These are phyloP conservation scores for Hypoxylon sp. DNA, from an alignment of 2,329 filamentous ascomycete genomes.

Conservation along the genomic window DNA sequence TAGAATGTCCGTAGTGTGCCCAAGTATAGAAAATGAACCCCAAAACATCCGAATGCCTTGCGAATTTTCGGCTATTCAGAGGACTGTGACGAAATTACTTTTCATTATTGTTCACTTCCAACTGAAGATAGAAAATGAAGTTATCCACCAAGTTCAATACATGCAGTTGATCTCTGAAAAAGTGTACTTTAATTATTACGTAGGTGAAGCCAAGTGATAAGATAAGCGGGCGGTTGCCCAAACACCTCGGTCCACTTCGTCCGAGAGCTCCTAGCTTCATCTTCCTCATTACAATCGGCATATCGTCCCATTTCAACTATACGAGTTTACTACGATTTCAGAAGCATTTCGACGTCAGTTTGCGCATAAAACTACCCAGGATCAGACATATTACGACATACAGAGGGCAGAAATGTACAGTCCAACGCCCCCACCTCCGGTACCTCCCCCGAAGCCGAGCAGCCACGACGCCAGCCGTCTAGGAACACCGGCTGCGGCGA, in stretches of 20 bases:
- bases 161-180: slow-evolving; percentile 11
- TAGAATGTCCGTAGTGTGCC: slow-evolving; percentile 26
- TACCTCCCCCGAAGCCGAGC: slow-evolving; percentile 79
- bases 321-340: background rate
- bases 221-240: slow-evolving; percentile 9
- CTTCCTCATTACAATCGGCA: slow-evolving; percentile 1
- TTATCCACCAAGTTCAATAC: background rate
- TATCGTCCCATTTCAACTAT: slow-evolving; percentile 4
- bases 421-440: slow-evolving; percentile 72
- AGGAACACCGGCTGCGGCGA: slow-evolving; percentile 71
- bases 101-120: background rate
- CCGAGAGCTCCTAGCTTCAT: slow-evolving; percentile 13
- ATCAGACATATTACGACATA: background rate
- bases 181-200: slow-evolving; percentile 1
- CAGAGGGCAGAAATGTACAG: slow-evolving; percentile 51
- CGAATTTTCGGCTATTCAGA: background rate
- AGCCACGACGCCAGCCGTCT: slow-evolving; percentile 78
- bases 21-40: slow-evolving; percentile 15
- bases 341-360: background rate
- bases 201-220: slow-evolving; percentile 13
- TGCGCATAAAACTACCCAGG: background rate
- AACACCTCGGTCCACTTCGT: slow-evolving; percentile 15
- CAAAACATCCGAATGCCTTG: slow-evolving; percentile 10
- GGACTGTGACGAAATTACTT: background rate
- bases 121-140: background rate